phyloP scores from a whole-genome alignment of 805 yeast species.

The Metschnikowia matae region DNA sequence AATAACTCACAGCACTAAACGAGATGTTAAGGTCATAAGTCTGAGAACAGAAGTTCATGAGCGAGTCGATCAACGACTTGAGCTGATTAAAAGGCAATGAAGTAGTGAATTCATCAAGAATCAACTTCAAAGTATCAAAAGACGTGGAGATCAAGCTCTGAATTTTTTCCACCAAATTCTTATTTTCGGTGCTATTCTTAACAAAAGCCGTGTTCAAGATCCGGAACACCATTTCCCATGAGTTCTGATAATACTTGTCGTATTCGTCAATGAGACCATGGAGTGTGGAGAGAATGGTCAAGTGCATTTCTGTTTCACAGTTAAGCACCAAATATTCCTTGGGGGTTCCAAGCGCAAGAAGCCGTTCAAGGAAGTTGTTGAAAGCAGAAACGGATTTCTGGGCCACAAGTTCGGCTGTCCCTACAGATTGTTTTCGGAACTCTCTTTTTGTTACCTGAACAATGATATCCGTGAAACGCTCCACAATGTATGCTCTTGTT shows the following conservation, averaged over 20 bases:
- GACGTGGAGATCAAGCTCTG: conserved; percentile 57
- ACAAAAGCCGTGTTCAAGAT: conserved; percentile 60
- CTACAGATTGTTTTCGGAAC: conserved; percentile 24
- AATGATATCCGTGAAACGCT: conserved; percentile 50
- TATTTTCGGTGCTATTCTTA: conserved; percentile 16
- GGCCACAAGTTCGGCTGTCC: conserved; percentile 35
- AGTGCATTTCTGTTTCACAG: conserved; percentile 65
- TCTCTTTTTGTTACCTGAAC: conserved; percentile 39
- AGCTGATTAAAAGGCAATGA: conserved; percentile 65
- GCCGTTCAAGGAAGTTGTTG: conserved; percentile 37
- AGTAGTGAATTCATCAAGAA: conserved; percentile 80
- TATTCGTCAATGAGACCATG: conserved; percentile 73
- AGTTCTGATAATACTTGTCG: conserved; percentile 55
- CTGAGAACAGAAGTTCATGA: conserved; percentile 70
- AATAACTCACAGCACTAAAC: conserved; percentile 85
- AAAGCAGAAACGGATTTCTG: conserved; percentile 47
- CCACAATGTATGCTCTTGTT: conserved; percentile 46
- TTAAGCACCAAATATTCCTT: conserved; percentile 45
- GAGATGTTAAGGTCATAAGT: conserved; percentile 76
- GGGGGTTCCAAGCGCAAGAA: conserved; percentile 38
- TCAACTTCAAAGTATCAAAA: conserved; percentile 76
- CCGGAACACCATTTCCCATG: conserved; percentile 71
- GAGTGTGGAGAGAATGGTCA: conserved; percentile 57
- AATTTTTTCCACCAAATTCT: conserved; percentile 44
- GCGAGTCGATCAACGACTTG: conserved; percentile 62